phyloP scores from a whole-genome alignment of 176 grass and related monocot genomes.

The Metroxylon sagu region DNA sequence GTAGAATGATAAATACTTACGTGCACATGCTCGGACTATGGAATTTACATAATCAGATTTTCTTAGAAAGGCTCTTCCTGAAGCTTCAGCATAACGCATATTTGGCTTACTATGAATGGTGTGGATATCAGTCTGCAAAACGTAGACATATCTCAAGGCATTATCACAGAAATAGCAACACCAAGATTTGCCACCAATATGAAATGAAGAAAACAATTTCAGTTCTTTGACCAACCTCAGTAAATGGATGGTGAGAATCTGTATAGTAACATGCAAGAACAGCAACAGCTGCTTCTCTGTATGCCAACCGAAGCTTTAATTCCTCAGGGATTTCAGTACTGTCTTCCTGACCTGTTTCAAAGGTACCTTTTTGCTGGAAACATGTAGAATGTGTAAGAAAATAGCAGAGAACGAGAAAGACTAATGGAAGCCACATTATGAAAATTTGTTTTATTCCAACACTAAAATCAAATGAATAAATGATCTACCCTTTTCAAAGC shows the following conservation, averaged over 20 bases:
- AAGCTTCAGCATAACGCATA: slow-evolving; percentile 18
- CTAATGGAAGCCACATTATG: neutral
- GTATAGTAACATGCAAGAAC: slow-evolving; percentile 31
- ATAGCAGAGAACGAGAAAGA: neutral
- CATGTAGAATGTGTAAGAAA: neutral
- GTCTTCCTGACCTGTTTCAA: slow-evolving; percentile 33
- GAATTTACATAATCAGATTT: slow-evolving; percentile 32
- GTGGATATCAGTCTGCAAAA: slow-evolving; percentile 28
- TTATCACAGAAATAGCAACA: neutral
- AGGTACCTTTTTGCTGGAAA: slow-evolving; percentile 33
- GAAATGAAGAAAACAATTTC: neutral
- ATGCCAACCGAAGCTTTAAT: slow-evolving; percentile 28
- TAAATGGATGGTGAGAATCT: slow-evolving; percentile 15
- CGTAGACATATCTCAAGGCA: neutral
- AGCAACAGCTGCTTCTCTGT: slow-evolving; percentile 28
- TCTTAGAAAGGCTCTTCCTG: slow-evolving; percentile 25
- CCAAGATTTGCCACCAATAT: neutral
- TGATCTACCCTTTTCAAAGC: slow-evolving; percentile 20
- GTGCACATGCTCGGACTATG: slow-evolving; percentile 32
- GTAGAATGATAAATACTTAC: slow-evolving; percentile 15
- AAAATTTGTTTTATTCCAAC: no score
- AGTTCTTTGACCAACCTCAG: slow-evolving; percentile 7
- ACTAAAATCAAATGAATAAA: neutral
- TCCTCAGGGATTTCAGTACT: slow-evolving; percentile 30
- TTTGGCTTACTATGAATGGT: slow-evolving; percentile 24